These are phyloP conservation scores for Psilocybe subaeruginosa DNA, from an alignment of 768 basidiomycete species.

Conservation along the genomic window DNA sequence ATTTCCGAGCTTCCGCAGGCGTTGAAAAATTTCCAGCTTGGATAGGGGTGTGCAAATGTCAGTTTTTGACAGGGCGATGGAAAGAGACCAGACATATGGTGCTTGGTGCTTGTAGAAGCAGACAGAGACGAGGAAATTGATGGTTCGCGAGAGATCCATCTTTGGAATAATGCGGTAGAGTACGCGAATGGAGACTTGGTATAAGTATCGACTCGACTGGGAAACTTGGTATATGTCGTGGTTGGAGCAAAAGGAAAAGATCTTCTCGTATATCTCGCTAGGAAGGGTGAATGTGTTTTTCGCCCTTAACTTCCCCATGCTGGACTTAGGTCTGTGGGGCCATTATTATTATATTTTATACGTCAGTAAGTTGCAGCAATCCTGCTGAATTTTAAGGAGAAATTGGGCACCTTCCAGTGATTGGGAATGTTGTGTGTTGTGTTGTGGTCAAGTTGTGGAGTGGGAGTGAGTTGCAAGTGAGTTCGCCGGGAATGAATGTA, in stretches of 20 bases:
- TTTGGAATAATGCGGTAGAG: conserved; percentile 8
- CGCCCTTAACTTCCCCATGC: not conserved
- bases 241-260: not conserved
- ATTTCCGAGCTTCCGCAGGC: conserved; percentile 6
- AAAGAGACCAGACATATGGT: conserved; percentile 8
- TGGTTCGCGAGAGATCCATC: conserved; percentile 1
- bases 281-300: not conserved
- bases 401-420: too few species aligned
- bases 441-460: too few species aligned
- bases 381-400: too few species aligned
- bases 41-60: not conserved
- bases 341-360: too few species aligned
- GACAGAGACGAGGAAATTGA: conserved; percentile 4
- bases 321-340: too few species aligned
- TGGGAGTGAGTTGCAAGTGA: too few species aligned
- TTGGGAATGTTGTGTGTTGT: too few species aligned
- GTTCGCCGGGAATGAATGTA: not conserved
- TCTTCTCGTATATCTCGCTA: conserved; percentile 4
- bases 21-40: not conserved
- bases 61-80: not conserved
- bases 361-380: too few species aligned
- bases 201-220: not conserved
- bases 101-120: conserved; percentile 8
- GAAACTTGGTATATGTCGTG: not conserved
- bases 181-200: not conserved